A percentile compares a stretch with the other conserved stretches of the same genome.
These are phyloP conservation scores for Fusarium nisikadoi DNA, from an alignment of 2,329 filamentous ascomycete species.

Conservation along the genomic window DNA sequence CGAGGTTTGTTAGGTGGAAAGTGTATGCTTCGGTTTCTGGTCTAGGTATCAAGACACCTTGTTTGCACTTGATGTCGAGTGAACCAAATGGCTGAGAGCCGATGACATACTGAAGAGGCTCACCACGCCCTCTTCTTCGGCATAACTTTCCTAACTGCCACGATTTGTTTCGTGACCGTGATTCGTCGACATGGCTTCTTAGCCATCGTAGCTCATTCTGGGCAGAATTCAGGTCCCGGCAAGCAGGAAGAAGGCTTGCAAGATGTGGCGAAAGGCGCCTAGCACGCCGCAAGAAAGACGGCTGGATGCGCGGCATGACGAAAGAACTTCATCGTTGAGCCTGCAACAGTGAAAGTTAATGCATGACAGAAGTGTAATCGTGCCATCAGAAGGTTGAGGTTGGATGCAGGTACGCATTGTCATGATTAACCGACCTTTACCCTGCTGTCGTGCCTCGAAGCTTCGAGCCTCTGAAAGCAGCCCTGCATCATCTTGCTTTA, in stretches of 20 bases:
- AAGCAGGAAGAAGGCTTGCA: constrained; percentile 70
- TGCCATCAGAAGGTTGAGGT: background rate
- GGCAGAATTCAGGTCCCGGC: constrained; percentile 71
- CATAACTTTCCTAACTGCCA: constrained; percentile 56
- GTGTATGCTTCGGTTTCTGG: constrained; percentile 79
- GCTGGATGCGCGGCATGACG: constrained; percentile 72
- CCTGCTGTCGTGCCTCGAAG: constrained; percentile 34
- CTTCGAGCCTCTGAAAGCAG: constrained; percentile 21
- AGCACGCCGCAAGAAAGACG: constrained; percentile 65
- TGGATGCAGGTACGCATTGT: background rate
- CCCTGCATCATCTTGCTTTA: constrained; percentile 25
- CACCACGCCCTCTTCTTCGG: constrained; percentile 65
- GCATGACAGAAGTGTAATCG: background rate
- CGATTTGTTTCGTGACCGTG: constrained; percentile 15
- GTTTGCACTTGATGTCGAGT: constrained; percentile 79
- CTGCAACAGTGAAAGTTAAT: constrained; percentile 2
- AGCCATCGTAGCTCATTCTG: constrained; percentile 80
- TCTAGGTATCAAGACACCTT: constrained; percentile 87
- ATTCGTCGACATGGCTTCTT: constrained; percentile 63
- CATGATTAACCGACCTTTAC: constrained; percentile 46
- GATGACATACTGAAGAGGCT: constrained; percentile 89
- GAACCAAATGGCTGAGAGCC: constrained; percentile 89
- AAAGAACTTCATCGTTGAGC: constrained; percentile 20
- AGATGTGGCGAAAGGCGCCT: constrained; percentile 65
- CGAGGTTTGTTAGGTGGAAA: constrained; percentile 61